Conservation (phyloP, 371 early-diverging fungal genomes). For the Dipsacomyces acuminosporus region DNA sequence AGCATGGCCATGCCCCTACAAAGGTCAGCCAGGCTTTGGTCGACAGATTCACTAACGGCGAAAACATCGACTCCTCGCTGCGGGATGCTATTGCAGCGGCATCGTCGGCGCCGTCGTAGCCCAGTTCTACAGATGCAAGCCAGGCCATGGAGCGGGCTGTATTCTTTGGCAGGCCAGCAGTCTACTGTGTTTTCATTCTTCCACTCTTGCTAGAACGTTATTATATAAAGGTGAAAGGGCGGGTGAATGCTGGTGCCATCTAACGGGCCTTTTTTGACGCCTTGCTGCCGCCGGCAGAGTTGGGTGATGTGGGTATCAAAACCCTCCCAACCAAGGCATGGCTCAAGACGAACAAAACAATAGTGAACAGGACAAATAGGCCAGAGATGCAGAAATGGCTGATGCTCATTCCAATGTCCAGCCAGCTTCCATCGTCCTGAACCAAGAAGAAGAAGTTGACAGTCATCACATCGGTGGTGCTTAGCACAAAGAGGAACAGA, state of each 20-base stretch:
- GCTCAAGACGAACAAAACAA: constrained; percentile 47
- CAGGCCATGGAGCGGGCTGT: too few relatives aligned
- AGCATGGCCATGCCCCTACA: constrained; percentile 16
- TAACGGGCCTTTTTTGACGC: constrained; percentile 18
- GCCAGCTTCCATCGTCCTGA: constrained; percentile 87
- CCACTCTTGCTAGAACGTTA: too few relatives aligned
- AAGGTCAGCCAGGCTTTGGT: constrained; percentile 22
- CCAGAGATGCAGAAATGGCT: constrained; percentile 82
- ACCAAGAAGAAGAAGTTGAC: constrained; percentile 94
- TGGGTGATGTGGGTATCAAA: constrained; percentile 43
- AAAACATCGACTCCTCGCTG: constrained; percentile 8
- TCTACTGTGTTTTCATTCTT: too few relatives aligned
- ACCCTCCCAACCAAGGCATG: constrained; percentile 46
- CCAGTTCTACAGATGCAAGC: too few relatives aligned
- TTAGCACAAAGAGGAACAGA: constrained; percentile 74
- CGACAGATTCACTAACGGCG: constrained; percentile 19
- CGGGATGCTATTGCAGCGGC: background rate
- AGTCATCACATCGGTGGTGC: constrained; percentile 88
- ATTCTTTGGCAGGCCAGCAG: too few relatives aligned
- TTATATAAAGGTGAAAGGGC: too few relatives aligned
- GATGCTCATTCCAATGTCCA: constrained; percentile 95
- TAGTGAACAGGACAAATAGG: constrained; percentile 59
- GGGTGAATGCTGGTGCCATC: too few relatives aligned
- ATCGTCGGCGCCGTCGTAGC: too few relatives aligned
- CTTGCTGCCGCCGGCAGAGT: constrained; percentile 9